Conservation (phyloP, 2,329 filamentous ascomycete genomes). For the Ophiosphaerella korrae region DNA sequence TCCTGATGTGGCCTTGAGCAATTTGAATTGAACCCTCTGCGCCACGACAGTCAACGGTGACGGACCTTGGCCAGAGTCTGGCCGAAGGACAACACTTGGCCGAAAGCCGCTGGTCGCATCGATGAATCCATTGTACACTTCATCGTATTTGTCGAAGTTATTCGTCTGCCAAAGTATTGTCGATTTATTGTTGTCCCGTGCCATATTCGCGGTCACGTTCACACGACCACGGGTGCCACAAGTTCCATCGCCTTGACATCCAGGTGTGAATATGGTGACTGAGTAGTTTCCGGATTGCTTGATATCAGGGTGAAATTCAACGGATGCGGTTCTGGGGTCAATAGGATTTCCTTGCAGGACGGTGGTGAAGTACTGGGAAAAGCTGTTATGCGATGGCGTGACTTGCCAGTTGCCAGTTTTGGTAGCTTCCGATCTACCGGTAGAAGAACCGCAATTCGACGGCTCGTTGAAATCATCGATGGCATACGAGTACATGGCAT, state of each 20-base stretch:
- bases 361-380: conserved; percentile 77
- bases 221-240: conserved; percentile 79
- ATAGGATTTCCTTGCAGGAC: conserved; percentile 62
- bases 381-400: conserved; percentile 70
- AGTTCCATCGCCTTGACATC: conserved; percentile 78
- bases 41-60: conserved; percentile 77
- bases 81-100: conserved; percentile 78
- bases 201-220: conserved; percentile 77
- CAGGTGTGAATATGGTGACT: conserved; percentile 89
- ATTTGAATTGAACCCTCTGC: conserved; percentile 79
- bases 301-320: conserved; percentile 84
- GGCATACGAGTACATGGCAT: conserved; percentile 85
- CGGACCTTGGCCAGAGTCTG: conserved; percentile 65
- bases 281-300: conserved; percentile 89
- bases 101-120: conserved; percentile 79
- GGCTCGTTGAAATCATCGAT: conserved; percentile 89
- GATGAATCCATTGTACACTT: conserved; percentile 83
- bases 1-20: conserved; percentile 74
- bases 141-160: conserved; percentile 94
- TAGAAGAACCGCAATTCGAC: conserved; percentile 68
- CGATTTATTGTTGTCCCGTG: conserved; percentile 52
- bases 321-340: conserved; percentile 64
- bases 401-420: conserved; percentile 75
- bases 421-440: conserved; percentile 64
- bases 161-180: conserved; percentile 85